Evolutionary conservation across 768 basidiomycete genomes (phyloP).

Genomic region (Tricholoma flavovirens): DNA sequence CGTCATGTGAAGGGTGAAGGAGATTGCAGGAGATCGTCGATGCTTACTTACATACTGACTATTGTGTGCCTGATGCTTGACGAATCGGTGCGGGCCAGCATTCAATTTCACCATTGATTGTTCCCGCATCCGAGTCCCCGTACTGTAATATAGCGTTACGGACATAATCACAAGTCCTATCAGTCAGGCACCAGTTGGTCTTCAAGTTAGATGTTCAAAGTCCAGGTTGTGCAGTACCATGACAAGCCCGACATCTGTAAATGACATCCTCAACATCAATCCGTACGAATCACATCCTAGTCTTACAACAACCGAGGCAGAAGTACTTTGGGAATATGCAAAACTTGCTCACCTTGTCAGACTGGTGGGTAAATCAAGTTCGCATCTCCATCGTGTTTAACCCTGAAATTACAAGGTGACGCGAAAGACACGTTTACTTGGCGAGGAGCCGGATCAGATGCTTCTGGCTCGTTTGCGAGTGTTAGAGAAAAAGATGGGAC

Average conservation of each 20-base stretch:
- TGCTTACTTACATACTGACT: no score
- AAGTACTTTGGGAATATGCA: conserved; percentile 90
- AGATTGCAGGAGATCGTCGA: neutral
- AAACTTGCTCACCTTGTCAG: conserved; percentile 79
- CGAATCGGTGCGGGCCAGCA: no score
- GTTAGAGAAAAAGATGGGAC: conserved; percentile 91
- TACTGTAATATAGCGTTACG: no score
- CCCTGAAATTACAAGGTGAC: conserved; percentile 42
- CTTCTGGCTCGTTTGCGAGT: conserved; percentile 71
- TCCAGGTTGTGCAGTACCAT: conserved; percentile 9
- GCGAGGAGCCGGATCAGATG: conserved; percentile 70
- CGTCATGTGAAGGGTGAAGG: neutral
- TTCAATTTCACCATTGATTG: no score
- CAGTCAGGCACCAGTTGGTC: neutral
- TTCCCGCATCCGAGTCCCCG: no score
- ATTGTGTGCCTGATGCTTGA: neutral
- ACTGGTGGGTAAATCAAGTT: conserved; percentile 43
- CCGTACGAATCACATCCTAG: conserved; percentile 70
- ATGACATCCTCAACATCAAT: conserved; percentile 51
- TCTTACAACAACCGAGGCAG: conserved; percentile 63
- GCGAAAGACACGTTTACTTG: conserved; percentile 59
- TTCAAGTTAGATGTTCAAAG: no score
- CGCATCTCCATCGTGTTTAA: neutral
- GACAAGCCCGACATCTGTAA: conserved; percentile 19
- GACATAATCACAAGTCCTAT: neutral